Evolutionary conservation across 208 protist genomes (phyloP).

Genomic region (Phytomonas serpens): DNA sequence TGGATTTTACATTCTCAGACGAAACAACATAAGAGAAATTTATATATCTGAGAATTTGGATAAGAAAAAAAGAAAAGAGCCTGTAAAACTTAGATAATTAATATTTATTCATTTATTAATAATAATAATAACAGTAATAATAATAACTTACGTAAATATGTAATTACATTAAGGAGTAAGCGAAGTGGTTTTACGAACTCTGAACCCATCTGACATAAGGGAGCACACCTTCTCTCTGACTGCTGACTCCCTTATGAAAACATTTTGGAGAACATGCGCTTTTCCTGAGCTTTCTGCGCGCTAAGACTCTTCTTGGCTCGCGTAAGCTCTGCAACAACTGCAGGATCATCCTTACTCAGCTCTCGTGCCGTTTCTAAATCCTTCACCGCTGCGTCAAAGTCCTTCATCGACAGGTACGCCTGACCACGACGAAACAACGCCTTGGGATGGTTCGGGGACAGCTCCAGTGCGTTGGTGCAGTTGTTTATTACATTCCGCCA

Average conservation of each 20-base stretch:
- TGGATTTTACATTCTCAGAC: background rate
- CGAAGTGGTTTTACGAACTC: background rate
- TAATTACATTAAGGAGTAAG: background rate
- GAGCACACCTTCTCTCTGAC: background rate
- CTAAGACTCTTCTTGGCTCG: conserved; percentile 22
- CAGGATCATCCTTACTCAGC: conserved; percentile 33
- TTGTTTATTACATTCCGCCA: conserved; percentile 67
- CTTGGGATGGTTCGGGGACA: conserved; percentile 44
- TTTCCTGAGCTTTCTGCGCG: conserved; percentile 37
- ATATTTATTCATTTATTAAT: background rate
- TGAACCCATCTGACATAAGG: background rate
- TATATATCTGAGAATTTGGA: background rate
- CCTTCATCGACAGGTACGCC: conserved; percentile 36
- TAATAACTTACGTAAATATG: background rate
- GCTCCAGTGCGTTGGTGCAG: conserved; percentile 45
- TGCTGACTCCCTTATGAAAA: conserved; percentile 20
- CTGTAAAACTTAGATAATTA: background rate
- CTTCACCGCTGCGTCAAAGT: conserved; percentile 35
- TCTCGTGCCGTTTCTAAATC: conserved; percentile 38
- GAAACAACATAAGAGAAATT: background rate
- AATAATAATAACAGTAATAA: background rate
- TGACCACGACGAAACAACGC: conserved; percentile 64
- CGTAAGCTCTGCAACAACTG: conserved; percentile 36
- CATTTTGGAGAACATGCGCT: conserved; percentile 70
- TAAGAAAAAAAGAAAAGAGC: background rate